Percentiles rank a stretch among this genome's conserved stretches.
phyloP scores from a whole-genome alignment of 2,329 filamentous ascomycete genomes.

The Graphilbum ipis-grandicollis region DNA sequence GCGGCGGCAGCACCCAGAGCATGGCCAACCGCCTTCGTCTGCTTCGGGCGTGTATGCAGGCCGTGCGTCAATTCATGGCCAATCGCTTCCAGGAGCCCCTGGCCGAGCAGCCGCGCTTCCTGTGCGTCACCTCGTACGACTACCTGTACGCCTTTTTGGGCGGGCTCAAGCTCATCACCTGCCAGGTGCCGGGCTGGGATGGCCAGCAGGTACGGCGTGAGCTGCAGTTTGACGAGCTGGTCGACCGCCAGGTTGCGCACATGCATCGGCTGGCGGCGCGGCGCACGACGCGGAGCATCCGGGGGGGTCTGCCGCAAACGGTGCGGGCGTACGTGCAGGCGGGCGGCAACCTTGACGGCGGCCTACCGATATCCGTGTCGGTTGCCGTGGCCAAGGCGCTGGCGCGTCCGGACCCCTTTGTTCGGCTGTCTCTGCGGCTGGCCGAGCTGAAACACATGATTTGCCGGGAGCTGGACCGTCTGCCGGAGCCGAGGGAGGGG shows the following conservation, averaged over 20 bases:
- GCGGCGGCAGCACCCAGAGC: too few relatives aligned
- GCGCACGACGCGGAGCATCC: conserved; percentile 8
- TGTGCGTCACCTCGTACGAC: conserved; percentile 27
- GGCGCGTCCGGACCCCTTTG: conserved; percentile 5
- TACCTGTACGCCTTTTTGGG: conserved; percentile 28
- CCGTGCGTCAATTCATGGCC: conserved; percentile 23
- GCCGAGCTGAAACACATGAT: conserved; percentile 7
- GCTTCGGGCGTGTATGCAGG: conserved; percentile 25
- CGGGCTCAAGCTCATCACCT: conserved; percentile 26
- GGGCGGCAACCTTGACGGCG: neutral
- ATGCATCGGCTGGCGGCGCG: conserved; percentile 13
- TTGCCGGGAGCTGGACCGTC: conserved; percentile 5
- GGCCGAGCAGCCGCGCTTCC: conserved; percentile 19
- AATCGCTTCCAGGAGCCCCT: conserved; percentile 10
- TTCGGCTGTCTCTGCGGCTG: conserved; percentile 9
- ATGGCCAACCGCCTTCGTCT: conserved; percentile 19
- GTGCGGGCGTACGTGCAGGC: neutral
- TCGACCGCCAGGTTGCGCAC: conserved; percentile 15
- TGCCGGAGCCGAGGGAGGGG: neutral
- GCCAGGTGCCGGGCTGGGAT: conserved; percentile 29
- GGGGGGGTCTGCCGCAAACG: too few relatives aligned
- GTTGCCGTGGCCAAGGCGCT: neutral
- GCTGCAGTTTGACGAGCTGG: conserved; percentile 16
- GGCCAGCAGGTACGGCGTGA: conserved; percentile 18
- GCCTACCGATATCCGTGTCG: neutral